Evolutionary conservation across 2,329 filamentous ascomycete species (phyloP).

Genomic region (Colletotrichum agaves): DNA sequence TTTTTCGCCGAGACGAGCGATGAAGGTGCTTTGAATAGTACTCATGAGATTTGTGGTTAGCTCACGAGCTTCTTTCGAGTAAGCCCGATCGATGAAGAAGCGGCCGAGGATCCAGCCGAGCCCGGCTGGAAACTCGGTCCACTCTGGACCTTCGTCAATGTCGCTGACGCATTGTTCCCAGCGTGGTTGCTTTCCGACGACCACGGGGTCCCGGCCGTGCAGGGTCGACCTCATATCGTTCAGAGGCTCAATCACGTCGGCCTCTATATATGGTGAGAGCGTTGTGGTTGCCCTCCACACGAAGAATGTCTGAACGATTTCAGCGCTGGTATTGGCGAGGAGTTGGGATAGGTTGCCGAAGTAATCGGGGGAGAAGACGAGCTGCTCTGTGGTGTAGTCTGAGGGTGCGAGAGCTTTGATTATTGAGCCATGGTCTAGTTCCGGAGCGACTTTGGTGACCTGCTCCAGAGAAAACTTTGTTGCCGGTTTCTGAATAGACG

Average conservation of each 20-base stretch:
- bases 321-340: slow-evolving; percentile 61
- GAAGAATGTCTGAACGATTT: slow-evolving; percentile 69
- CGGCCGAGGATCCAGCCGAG: slow-evolving; percentile 76
- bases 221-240: slow-evolving; percentile 55
- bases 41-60: slow-evolving; percentile 76
- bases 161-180: slow-evolving; percentile 72
- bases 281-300: slow-evolving; percentile 70
- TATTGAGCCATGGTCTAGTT: slow-evolving; percentile 63
- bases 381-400: slow-evolving; percentile 43
- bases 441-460: slow-evolving; percentile 63
- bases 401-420: slow-evolving; percentile 62
- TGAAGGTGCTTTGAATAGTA: slow-evolving; percentile 76
- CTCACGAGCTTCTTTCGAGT: slow-evolving; percentile 71
- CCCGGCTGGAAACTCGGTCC: slow-evolving; percentile 45
- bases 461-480: slow-evolving; percentile 56
- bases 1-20: slow-evolving; percentile 65
- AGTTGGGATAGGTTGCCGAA: slow-evolving; percentile 67
- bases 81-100: slow-evolving; percentile 76
- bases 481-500: slow-evolving; percentile 28
- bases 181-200: slow-evolving; percentile 63
- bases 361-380: slow-evolving; percentile 67
- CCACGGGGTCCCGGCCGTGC: slow-evolving; percentile 6
- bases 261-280: slow-evolving; percentile 65
- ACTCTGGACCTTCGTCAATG: slow-evolving; percentile 54
- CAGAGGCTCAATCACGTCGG: slow-evolving; percentile 67